These are phyloP conservation scores for Asterionellopsis glacialis DNA, from an alignment of 108 stramenopile species.

Conservation along the genomic window DNA sequence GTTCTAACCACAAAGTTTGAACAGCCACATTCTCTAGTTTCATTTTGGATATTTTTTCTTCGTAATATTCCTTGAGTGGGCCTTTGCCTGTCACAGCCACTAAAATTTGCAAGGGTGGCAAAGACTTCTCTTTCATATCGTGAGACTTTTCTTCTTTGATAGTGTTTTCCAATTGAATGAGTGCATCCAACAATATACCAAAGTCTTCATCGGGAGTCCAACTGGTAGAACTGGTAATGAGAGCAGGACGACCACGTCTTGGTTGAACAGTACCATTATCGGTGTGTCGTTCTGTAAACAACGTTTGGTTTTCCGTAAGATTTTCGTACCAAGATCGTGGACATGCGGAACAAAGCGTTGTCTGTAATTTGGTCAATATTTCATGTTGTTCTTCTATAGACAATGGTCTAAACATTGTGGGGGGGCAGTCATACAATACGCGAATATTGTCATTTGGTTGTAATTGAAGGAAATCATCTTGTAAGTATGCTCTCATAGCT, in stretches of 20 bases:
- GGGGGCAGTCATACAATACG: constrained; percentile 91
- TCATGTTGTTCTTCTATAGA: constrained; percentile 63
- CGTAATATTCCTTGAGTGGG: constrained; percentile 77
- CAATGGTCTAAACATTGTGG: constrained; percentile 74
- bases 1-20: constrained; percentile 90
- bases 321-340: constrained; percentile 19
- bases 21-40: constrained; percentile 43
- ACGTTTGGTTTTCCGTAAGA: constrained; percentile 28
- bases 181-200: constrained; percentile 83
- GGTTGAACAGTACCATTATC: constrained; percentile 19
- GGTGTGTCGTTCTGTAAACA: constrained; percentile 47
- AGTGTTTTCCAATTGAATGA: constrained; percentile 54
- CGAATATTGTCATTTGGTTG: constrained; percentile 16
- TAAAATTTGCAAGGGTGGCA: constrained; percentile 29
- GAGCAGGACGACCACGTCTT: constrained; percentile 64
- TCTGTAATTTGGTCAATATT: constrained; percentile 47
- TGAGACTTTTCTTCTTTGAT: constrained; percentile 14
- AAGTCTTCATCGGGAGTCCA: constrained; percentile 99
- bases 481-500: constrained; percentile 84
- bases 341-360: constrained; percentile 19
- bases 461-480: constrained; percentile 53
- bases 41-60: constrained; percentile 53
- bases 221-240: constrained; percentile 90
- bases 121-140: too few relatives aligned
- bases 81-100: constrained; percentile 98